A percentile compares a stretch with the other conserved stretches of the same genome.
phyloP scores from a whole-genome alignment of 2,329 filamentous ascomycete species.

The Neurospora sp. region DNA sequence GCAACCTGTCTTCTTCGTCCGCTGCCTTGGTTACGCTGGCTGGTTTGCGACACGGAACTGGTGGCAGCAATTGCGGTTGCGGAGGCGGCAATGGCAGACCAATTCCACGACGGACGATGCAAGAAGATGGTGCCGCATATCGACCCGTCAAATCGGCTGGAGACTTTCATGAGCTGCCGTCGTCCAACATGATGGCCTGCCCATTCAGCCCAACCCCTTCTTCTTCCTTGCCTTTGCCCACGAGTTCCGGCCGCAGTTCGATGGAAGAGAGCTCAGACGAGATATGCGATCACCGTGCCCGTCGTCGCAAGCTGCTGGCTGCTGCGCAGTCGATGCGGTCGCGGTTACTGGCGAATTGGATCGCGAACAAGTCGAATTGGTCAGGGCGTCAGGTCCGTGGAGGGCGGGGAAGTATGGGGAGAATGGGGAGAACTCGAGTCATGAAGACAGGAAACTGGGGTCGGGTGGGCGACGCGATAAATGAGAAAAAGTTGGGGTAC shows the following conservation, averaged over 20 bases:
- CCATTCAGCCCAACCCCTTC: slow-evolving; percentile 20
- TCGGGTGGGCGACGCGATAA: neutral
- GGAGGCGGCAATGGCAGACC: slow-evolving; percentile 10
- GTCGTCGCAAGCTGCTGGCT: neutral
- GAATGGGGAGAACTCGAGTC: neutral
- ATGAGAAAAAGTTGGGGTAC: neutral
- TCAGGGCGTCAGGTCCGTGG: neutral
- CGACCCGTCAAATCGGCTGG: slow-evolving; percentile 49
- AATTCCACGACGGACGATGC: slow-evolving; percentile 30
- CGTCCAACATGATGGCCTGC: slow-evolving; percentile 37
- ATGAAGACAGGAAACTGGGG: neutral
- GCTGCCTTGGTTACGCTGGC: slow-evolving; percentile 1
- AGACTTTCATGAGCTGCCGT: slow-evolving; percentile 48
- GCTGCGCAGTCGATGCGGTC: neutral
- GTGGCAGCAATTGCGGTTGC: neutral
- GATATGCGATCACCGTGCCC: neutral
- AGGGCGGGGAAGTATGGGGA: neutral
- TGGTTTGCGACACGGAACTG: neutral
- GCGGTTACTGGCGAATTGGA: slow-evolving; percentile 1
- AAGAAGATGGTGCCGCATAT: slow-evolving; percentile 47
- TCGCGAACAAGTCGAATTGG: slow-evolving; percentile 9
- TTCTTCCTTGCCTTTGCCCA: slow-evolving; percentile 1
- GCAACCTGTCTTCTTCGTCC: slow-evolving; percentile 7
- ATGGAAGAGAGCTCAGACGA: neutral
- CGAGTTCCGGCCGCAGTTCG: slow-evolving; percentile 1